phyloP scores from a whole-genome alignment of 1,284 basidiomycete genomes.

The Clitocybe nebularis region DNA sequence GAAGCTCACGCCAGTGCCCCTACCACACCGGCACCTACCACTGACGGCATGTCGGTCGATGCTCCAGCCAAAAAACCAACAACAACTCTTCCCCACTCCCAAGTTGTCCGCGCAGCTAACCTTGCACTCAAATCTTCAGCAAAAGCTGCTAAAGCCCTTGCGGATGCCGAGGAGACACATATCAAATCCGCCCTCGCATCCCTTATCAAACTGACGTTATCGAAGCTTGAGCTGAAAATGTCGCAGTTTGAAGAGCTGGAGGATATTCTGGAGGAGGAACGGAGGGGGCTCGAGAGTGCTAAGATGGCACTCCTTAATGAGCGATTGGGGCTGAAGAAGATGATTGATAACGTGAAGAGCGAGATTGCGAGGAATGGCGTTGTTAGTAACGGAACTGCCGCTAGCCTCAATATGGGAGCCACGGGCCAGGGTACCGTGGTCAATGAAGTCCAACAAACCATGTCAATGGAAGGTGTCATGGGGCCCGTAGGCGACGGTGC shows the following conservation, averaged over 20 bases:
- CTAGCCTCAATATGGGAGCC: conserved; percentile 33
- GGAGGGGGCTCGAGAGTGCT: conserved; percentile 68
- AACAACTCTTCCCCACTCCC: conserved; percentile 61
- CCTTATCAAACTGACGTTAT: conserved; percentile 88
- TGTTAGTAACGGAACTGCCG: conserved; percentile 12
- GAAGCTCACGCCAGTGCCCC: conserved; percentile 21
- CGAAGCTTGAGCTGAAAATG: conserved; percentile 93
- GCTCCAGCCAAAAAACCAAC: conserved; percentile 30
- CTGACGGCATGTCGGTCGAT: conserved; percentile 43
- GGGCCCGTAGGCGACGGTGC: conserved; percentile 44
- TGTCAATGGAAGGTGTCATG: conserved; percentile 34
- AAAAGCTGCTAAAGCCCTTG: conserved; percentile 79
- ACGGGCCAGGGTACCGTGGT: conserved; percentile 55
- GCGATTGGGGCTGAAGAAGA: conserved; percentile 58
- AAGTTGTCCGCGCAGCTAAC: conserved; percentile 76
- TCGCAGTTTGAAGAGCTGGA: conserved; percentile 90
- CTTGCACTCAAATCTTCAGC: conserved; percentile 89
- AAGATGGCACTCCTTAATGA: conserved; percentile 66
- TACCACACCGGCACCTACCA: conserved; percentile 19
- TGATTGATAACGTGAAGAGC: conserved; percentile 57
- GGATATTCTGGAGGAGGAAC: conserved; percentile 83
- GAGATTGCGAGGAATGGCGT: conserved; percentile 56
- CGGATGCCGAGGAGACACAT: conserved; percentile 81
- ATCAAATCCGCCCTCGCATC: conserved; percentile 80
- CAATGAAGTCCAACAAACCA: conserved; percentile 42